Base-by-base conservation (phyloP, 2,329 filamentous ascomycete genomes). In the Mycocentrospora acerina region DNA sequence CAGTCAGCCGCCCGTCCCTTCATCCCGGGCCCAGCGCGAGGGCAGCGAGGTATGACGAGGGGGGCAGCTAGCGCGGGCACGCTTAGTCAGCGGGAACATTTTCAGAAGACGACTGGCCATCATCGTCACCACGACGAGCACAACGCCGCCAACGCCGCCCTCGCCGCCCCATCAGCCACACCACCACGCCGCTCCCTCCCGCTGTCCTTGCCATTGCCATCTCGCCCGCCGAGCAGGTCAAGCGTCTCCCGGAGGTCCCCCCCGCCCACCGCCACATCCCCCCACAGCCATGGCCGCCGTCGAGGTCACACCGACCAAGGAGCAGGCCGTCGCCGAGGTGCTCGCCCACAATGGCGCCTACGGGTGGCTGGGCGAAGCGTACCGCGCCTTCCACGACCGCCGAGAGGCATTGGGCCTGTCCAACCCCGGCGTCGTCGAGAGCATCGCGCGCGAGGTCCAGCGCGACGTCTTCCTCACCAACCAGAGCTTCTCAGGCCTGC, bases 381-480 rank as follows among this genome's bases (percentile, higher is more conserved):
- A 93, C 73, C 80, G 77, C 60, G 81, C 83, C 37, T 94, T 97
- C 68, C 85, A 85, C 48, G 87, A 93, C 59, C 83, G 88, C 73
- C 86, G 93, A 76, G 86, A 84, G 58, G 86, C 87, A 71, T 80
- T 98, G 52, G 91, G 90, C 48, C 78, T 98, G 57, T 79, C 85
- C 55, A 97, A 97, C 72, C 93, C 93, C 27, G 93, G 93, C 60
- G 90, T 87, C 35, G 84, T 96, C 55, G 93, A 98, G 72, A 84
- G 83, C 64, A 84, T 95, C 68, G 81, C 86, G 57, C 85, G 86
- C 68, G 93, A 98, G 76, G 90, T 96, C 48, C 86, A 94, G 75
- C 90, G 90, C 72, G 90, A 96, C 80, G 90, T 96, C 59, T 85
- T 97, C 68, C 82, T 96, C 62, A 93, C 86, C 74, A 95, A 96